Evolutionary conservation across 2,329 filamentous ascomycete genomes (phyloP).

Genomic region (Ramularia endophylla): DNA sequence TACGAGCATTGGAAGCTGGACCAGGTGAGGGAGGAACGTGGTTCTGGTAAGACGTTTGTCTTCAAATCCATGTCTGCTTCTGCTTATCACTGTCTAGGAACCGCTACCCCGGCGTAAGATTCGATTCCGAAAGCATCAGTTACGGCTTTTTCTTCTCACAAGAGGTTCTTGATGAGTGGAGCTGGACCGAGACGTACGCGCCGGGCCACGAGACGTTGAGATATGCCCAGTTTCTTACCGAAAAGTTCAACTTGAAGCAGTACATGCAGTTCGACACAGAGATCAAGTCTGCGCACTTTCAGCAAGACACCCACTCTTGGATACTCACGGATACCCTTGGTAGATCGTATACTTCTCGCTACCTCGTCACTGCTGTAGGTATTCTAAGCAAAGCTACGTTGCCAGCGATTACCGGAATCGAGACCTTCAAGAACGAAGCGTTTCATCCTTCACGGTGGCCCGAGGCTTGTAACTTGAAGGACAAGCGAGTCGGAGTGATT

Average conservation of each 20-base stretch:
- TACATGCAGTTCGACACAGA: conserved; percentile 39
- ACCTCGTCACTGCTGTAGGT: conserved; percentile 33
- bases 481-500: conserved; percentile 33
- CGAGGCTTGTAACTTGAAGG: conserved; percentile 17
- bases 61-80: background rate
- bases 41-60: conserved; percentile 20
- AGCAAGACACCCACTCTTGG: conserved; percentile 29
- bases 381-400: conserved; percentile 30
- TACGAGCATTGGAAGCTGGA: conserved; percentile 38
- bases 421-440: conserved; percentile 29
- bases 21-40: conserved; percentile 43
- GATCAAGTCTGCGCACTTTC: conserved; percentile 30
- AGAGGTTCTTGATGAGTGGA: conserved; percentile 26
- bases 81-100: conserved; percentile 34
- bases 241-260: conserved; percentile 31
- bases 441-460: conserved; percentile 34
- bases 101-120: conserved; percentile 38
- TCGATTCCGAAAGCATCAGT: conserved; percentile 15
- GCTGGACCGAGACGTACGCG: conserved; percentile 33
- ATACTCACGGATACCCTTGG: conserved; percentile 21
- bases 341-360: conserved; percentile 20
- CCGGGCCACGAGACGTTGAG: conserved; percentile 30
- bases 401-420: conserved; percentile 32
- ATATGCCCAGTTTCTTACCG: conserved; percentile 32
- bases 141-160: conserved; percentile 27